Evolutionary conservation across 805 yeast species (phyloP).

Genomic region (Cyberlindnera mycetangii): DNA sequence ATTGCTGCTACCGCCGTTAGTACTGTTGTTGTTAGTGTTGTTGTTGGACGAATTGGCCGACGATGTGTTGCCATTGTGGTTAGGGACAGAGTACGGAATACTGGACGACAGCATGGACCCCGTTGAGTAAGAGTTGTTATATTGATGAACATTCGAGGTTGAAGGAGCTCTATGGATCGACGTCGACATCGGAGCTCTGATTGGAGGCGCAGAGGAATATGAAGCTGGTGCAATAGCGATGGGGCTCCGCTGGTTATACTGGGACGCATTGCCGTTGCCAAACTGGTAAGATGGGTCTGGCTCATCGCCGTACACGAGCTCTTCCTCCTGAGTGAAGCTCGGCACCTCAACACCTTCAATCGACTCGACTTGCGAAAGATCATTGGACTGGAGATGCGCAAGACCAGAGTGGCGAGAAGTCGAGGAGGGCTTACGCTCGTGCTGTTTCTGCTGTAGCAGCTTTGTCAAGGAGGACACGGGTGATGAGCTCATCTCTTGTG

Average conservation of each 20-base stretch:
- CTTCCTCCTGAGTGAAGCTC: constrained; percentile 1
- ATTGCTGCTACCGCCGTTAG: constrained; percentile 23
- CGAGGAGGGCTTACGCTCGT: constrained; percentile 5
- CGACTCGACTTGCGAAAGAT: constrained; percentile 25
- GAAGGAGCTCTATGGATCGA: constrained; percentile 30
- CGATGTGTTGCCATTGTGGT: constrained; percentile 9
- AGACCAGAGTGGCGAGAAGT: constrained; percentile 8
- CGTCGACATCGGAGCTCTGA: constrained; percentile 28
- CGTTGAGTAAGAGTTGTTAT: constrained; percentile 19
- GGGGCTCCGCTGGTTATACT: constrained; percentile 25
- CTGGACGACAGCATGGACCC: constrained; percentile 21
- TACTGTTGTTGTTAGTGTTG: constrained; percentile 45
- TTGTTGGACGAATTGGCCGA: constrained; percentile 4
- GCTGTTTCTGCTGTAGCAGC: constrained; percentile 27
- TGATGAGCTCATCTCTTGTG: constrained; percentile 14
- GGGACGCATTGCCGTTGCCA: constrained; percentile 3
- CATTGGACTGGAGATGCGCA: constrained; percentile 10
- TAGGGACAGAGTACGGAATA: constrained; percentile 27
- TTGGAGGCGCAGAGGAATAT: constrained; percentile 27
- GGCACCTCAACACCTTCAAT: constrained; percentile 31
- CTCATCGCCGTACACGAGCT: constrained; percentile 10
- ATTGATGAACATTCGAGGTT: constrained; percentile 7
- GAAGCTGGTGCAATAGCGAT: constrained; percentile 21
- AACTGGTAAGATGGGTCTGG: constrained; percentile 11
- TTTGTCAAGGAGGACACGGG: constrained; percentile 29